Conservation (phyloP, 768 basidiomycete genomes). For the Boletales sp. region DNA sequence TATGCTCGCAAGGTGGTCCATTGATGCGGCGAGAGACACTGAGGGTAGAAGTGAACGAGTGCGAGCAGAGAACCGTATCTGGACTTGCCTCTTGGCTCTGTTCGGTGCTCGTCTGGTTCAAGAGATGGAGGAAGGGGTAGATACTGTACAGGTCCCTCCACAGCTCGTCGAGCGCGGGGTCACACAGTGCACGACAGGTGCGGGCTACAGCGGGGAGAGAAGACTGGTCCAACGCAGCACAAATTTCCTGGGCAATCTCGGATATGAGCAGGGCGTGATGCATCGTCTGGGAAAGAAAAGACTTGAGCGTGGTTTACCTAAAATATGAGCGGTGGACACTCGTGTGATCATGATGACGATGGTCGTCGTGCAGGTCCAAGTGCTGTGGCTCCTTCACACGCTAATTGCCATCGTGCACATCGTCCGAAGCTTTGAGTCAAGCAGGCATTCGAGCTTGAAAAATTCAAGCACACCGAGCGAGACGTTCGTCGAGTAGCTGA, state of each 20-base stretch:
- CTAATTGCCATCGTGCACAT: not conserved
- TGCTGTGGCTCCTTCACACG: no score
- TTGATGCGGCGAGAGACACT: not conserved
- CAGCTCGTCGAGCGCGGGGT: slow-evolving; percentile 24
- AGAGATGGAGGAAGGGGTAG: slow-evolving; percentile 18
- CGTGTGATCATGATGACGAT: slow-evolving; percentile 5
- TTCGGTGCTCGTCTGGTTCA: not conserved
- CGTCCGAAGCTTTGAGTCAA: no score
- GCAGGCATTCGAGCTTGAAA: slow-evolving; percentile 97
- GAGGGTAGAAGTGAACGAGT: not conserved
- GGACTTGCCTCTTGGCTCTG: slow-evolving; percentile 13
- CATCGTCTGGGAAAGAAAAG: slow-evolving; percentile 8
- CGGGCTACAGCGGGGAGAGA: slow-evolving; percentile 21
- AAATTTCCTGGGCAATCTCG: slow-evolving; percentile 18
- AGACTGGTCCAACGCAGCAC: slow-evolving; percentile 4
- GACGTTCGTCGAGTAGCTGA: slow-evolving; percentile 64
- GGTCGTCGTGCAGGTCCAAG: not conserved
- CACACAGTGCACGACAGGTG: slow-evolving; percentile 19
- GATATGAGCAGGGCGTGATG: slow-evolving; percentile 23
- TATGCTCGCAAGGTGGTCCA: slow-evolving; percentile 22
- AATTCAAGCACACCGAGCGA: slow-evolving; percentile 83
- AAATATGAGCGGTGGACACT: not conserved
- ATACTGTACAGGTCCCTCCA: slow-evolving; percentile 23
- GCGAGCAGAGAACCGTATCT: not conserved
- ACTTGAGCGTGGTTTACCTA: slow-evolving; percentile 12